Percentiles rank a stretch among this genome's conserved stretches.
Conservation (phyloP, 805 yeast genomes). For the Kazachstania kunashirensis region DNA sequence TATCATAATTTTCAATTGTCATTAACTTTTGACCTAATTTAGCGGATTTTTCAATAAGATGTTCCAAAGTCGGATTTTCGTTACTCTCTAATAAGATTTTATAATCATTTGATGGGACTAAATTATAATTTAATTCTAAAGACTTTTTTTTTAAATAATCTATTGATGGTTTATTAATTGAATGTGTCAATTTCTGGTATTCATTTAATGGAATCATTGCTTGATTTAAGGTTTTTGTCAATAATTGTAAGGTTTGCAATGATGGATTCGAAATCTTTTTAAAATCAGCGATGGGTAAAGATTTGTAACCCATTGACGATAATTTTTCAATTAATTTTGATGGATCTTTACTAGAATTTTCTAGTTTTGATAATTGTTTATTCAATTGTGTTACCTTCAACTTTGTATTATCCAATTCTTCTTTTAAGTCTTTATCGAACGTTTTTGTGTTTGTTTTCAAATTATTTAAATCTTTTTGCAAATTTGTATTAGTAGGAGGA, state of each 20-base stretch:
- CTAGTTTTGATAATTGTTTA: neutral
- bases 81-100: constrained; percentile 6
- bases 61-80: constrained; percentile 9
- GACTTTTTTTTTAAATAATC: constrained; percentile 9
- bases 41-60: constrained; percentile 8
- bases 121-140: constrained; percentile 11
- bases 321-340: neutral
- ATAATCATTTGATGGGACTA: constrained; percentile 15
- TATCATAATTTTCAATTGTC: constrained; percentile 4
- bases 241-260: neutral
- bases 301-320: neutral
- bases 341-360: neutral
- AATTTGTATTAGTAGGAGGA: no score
- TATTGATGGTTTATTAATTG: constrained; percentile 11
- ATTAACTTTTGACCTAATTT: constrained; percentile 16
- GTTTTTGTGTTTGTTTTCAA: neutral
- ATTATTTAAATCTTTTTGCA: no score
- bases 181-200: constrained; percentile 6
- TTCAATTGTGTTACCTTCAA: neutral
- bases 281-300: neutral
- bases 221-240: constrained; percentile 6
- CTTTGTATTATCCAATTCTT: neutral
- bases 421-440: neutral
- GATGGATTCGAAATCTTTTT: neutral
- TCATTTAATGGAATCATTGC: constrained; percentile 7